Base-by-base conservation (phyloP, 441 rosid genomes). In the Breynia disticha region DNA sequence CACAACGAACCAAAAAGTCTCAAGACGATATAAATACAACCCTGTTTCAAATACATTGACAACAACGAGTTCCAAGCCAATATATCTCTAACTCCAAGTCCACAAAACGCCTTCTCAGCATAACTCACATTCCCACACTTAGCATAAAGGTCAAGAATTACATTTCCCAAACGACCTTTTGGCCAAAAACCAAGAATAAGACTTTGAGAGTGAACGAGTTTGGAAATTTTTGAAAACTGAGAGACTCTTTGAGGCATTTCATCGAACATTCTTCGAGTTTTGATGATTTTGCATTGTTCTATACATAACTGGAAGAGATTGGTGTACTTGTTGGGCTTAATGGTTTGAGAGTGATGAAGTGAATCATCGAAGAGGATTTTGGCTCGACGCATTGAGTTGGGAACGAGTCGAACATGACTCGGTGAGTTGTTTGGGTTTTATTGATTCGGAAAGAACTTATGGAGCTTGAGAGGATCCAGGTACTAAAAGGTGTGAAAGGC, bases 11-110 rank as follows among this genome's bases (percentile, higher is more conserved):
- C 50, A 41, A 80, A 77, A 56, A 67, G 61, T 66, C 50, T 55
- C 5, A 72, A 41, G 52, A 83, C 93, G 64, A 62, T 55, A 54
- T 52, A 55, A n/a, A 72, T 46, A 32, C 56, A 46, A 38, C 77
- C 86, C 59, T 16, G 35, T 46, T 67, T 85, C 14, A 76, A 87
- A 69, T 85, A 77, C 85, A 87, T 72, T 0, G 88, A 83, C 20
- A 87, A 56, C 59, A 87, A 49, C 16, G 95, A 90, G 72, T 90
- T 90, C 86, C 96, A 90, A 13, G 85, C 73, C 49, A 72, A 69
- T 41, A 76, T 62, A 76, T 81, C 85, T 62, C 73, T 77, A 52
- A 44, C 67, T 56, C 75, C 81, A 54, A 83, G 79, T 28, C 54
- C 54, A 24, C 61, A 19, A 60, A 90, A 85, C 4, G 65, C 72